Conservation (phyloP, 148 eudicot genomes). For the Suaeda aralocaspica region DNA sequence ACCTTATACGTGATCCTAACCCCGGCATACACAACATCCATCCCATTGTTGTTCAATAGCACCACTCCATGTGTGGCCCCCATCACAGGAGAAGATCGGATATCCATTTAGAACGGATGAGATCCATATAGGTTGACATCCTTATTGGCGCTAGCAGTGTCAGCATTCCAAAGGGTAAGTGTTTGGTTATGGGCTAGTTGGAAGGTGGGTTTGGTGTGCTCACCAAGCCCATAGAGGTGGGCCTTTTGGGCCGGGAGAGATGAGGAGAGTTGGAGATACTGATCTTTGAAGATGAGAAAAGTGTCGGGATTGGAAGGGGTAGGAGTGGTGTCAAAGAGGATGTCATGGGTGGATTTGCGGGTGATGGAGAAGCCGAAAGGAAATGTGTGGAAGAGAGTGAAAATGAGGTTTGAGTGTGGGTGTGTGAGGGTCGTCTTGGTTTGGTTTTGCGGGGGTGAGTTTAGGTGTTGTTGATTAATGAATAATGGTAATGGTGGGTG, state of each 20-base stretch:
- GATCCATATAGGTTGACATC: constrained; percentile 69
- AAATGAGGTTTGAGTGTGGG: constrained; percentile 55
- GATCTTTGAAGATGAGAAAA: constrained; percentile 62
- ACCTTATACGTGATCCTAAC: constrained; percentile 68
- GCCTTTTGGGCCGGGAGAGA: constrained; percentile 46
- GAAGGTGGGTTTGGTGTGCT: constrained; percentile 64
- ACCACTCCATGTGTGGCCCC: constrained; percentile 68
- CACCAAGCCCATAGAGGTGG: constrained; percentile 77
- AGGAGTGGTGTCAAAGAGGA: constrained; percentile 55
- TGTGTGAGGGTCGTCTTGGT: constrained; percentile 23
- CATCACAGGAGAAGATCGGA: constrained; percentile 45
- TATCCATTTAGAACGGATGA: constrained; percentile 82
- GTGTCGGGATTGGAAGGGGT: constrained; percentile 26
- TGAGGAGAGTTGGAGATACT: constrained; percentile 65
- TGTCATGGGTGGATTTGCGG: constrained; percentile 54
- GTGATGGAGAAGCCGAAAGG: constrained; percentile 66
- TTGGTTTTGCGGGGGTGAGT: constrained; percentile 18
- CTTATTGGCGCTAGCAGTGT: constrained; percentile 35
- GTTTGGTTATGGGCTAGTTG: constrained; percentile 53
- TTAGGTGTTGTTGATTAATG: constrained; percentile 26
- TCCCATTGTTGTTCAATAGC: constrained; percentile 78
- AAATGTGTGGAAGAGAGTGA: constrained; percentile 59
- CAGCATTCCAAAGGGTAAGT: constrained; percentile 71
- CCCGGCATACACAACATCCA: constrained; percentile 74
- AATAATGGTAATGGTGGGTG: background rate